Evolutionary conservation across 108 stramenopile species (phyloP), one percentile per base, ranked within the genome.

Genomic region (Cylindrotheca closterium): DNA sequence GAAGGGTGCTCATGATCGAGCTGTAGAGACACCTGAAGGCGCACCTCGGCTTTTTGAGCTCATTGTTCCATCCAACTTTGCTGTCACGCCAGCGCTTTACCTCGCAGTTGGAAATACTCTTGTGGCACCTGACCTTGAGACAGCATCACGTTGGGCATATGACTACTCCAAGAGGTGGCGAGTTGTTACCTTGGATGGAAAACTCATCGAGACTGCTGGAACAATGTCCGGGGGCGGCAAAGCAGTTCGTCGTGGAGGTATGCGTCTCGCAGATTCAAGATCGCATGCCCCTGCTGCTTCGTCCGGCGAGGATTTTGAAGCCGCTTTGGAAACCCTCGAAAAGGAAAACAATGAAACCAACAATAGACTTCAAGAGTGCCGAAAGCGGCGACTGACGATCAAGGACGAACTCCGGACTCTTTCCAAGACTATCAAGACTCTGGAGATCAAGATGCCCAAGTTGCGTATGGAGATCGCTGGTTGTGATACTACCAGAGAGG

Each of bases 221-320:
- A 96, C 99, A 30, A 99, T 99, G 99, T 81, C 96, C 0, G 99
- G 99, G 17, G 99, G 99, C n/a, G 99, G 99, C 3, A 88, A 84
- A 10, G 64, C 65, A 12, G 86, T 87, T 25, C 78, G 84, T 27
- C 86, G 72, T 46, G 97, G 95, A 3, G 87, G 87, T 21, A 97
- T 97, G 92, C 75, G 79, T 29, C 58, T 94, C 30, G 71, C 76
- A 51, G 91, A 88, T 61, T 71, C 81, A 51, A 75, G 82, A 33
- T 55, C 37, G 19, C 58, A 53, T 30, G 60, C 73, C n/a, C 70
- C 47, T 8, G 28, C 47, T 49, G 63, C 45, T 27, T 62, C 63
- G 47, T 25, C 56, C 34, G 82, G 62, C 23, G 74, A 69, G 27
- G 83, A 87, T 26, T 66, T 37, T 22, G 74, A 76, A 30, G 60